Base-by-base conservation (phyloP, 2,329 filamentous ascomycete genomes). In the Zymoseptoria tritici region DNA sequence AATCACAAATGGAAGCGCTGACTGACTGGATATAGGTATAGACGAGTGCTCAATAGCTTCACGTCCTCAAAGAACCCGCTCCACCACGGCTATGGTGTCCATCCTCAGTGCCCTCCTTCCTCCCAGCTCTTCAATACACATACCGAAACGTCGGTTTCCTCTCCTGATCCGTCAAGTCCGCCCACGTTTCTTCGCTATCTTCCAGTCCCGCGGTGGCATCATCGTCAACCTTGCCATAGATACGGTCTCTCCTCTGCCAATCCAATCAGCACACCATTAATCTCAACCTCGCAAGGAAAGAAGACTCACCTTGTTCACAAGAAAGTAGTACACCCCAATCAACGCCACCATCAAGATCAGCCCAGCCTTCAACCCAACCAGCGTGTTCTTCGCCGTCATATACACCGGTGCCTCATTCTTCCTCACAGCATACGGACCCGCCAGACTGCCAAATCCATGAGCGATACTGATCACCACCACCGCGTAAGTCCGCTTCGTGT, bases 401-500 rank as follows among this genome's bases (percentile, higher is more conserved):
- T 75, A 76, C 4, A 66, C 52, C 0, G 74, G 74, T n/a, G 70
- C 69, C 49, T 73, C 71, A 3, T 59, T 63, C 68, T 7, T 65
- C 61, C 42, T 68, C 66, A 26, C 70, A 67, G 65, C 75, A 75
- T 3, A 66, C 0, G 73, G 73, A 0, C 61, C 74, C 31, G 74
- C 73, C 52, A 76, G 74, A 57, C 74, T 75, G 9, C 74, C 78
- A 11, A 65, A 52, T 42, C 65, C 62, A 56, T 62, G 59, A 50
- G 60, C 52, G 22, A 69, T 70, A 55, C 73, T 75, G 29, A 77
- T 58, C 7, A 77, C 61, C 7, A 71, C 68, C 3, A 89, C 81
- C 7, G 83, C 83, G 5, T 85, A 80, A 0, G 82, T 80, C 72
- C 88, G 89, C 75, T 90, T 90, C 1, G 86, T 89, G 66, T 87